Conservation (phyloP, 164 flowering plant species). For the Nymphaea colorata region DNA sequence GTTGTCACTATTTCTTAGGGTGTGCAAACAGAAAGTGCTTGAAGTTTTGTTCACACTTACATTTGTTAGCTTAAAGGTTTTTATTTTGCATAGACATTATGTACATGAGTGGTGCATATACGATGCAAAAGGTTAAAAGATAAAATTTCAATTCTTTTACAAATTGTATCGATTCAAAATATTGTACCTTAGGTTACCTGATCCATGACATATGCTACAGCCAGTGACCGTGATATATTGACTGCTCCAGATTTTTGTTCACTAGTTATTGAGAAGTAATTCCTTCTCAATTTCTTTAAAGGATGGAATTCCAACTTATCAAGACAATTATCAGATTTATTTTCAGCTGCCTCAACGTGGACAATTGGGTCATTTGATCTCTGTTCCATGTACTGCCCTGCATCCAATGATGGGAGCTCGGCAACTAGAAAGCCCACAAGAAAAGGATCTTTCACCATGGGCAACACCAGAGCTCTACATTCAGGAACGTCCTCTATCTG, state of each 20-base stretch:
- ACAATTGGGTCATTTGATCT: constrained; percentile 10
- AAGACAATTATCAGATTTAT: constrained; percentile 29
- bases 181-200: constrained; percentile 40
- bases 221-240: constrained; percentile 63
- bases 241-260: constrained; percentile 66
- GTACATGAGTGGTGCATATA: too few relatives aligned
- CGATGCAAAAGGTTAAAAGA: too few relatives aligned
- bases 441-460: constrained; percentile 90
- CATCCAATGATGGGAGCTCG: constrained; percentile 48
- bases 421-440: constrained; percentile 94
- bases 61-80: too few relatives aligned
- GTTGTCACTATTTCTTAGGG: too few relatives aligned
- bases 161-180: not conserved
- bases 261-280: constrained; percentile 25
- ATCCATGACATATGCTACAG: constrained; percentile 96
- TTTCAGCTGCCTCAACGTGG: constrained; percentile 8
- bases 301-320: constrained; percentile 7
- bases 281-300: constrained; percentile 19
- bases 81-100: too few relatives aligned
- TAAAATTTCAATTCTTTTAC: too few relatives aligned
- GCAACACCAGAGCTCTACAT: constrained; percentile 65
- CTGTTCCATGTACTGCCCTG: constrained; percentile 2
- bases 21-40: too few relatives aligned
- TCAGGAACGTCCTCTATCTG: constrained; percentile 65
- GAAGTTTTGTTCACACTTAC: too few relatives aligned